phyloP scores from a whole-genome alignment of 139 green algal species.

The Diplosphaera chodatii region DNA sequence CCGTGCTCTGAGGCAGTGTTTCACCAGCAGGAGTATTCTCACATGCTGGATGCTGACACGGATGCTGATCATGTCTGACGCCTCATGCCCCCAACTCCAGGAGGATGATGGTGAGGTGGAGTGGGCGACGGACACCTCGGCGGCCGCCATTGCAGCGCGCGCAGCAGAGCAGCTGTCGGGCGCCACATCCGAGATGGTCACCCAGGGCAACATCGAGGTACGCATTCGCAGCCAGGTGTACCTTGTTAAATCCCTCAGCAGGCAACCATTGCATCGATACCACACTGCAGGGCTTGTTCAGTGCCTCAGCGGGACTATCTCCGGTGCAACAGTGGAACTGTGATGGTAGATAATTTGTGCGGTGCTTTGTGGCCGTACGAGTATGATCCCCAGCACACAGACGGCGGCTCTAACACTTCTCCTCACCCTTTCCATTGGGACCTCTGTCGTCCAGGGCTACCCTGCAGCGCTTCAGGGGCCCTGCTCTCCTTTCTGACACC shows the following conservation, averaged over 20 bases:
- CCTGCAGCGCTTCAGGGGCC: no score
- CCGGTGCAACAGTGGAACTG: not conserved
- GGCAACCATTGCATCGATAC: not conserved
- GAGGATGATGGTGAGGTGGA: conserved; percentile 61
- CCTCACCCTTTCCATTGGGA: no score
- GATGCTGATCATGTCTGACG: no score
- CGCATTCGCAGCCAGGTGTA: no score
- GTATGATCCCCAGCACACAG: not conserved
- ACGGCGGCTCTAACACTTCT: no score
- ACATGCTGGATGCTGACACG: no score
- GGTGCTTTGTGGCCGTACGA: not conserved
- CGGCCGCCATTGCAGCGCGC: conserved; percentile 59
- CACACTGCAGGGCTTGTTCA: not conserved
- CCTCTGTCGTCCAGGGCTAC: no score
- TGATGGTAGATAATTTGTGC: not conserved
- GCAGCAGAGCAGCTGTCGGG: conserved; percentile 85
- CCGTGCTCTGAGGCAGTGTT: no score
- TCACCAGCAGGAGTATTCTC: no score
- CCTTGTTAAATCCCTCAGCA: no score
- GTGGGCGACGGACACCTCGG: conserved; percentile 91
- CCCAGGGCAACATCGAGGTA: conserved; percentile 67
- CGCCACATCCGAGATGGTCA: conserved; percentile 82
- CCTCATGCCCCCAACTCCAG: no score
- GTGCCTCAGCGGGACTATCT: conserved; percentile 1
- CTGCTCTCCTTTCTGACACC: no score